phyloP scores from a whole-genome alignment of 176 grass and related monocot genomes.

The Echinochloa phyllopogon region DNA sequence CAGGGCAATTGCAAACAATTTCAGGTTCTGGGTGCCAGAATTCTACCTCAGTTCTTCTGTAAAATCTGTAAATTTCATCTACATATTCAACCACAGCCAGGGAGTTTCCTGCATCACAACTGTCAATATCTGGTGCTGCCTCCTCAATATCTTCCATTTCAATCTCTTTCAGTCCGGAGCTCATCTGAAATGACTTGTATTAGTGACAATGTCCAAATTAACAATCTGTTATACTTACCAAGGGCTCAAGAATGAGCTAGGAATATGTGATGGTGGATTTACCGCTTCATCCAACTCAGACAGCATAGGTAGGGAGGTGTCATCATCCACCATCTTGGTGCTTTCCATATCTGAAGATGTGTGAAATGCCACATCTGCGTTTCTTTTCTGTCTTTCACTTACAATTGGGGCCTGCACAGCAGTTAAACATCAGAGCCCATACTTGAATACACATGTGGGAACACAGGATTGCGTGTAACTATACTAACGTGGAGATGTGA shows the following conservation, averaged over 20 bases:
- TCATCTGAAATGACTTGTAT: conserved; percentile 54
- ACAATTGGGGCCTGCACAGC: conserved; percentile 55
- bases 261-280: conserved; percentile 7
- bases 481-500: conserved; percentile 1
- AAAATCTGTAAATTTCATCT: conserved; percentile 77
- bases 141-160: conserved; percentile 90
- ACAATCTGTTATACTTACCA: not conserved
- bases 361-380: conserved; percentile 41
- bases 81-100: conserved; percentile 89
- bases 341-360: conserved; percentile 53
- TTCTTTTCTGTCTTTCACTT: conserved; percentile 68
- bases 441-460: not conserved
- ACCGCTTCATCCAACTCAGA: conserved; percentile 67
- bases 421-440: conserved; percentile 15
- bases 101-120: conserved; percentile 67
- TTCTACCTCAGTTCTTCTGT: conserved; percentile 68
- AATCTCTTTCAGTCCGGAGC: conserved; percentile 63
- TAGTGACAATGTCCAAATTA: not conserved
- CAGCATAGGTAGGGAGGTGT: conserved; percentile 42
- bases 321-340: conserved; percentile 47
- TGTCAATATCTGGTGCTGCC: conserved; percentile 73
- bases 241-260: not conserved
- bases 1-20: not conserved
- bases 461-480: not conserved
- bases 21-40: not conserved